Evolutionary conservation across 805 yeast genomes (phyloP), one percentile per base, ranked within the genome.

Genomic region (Ogataea naganishii): DNA sequence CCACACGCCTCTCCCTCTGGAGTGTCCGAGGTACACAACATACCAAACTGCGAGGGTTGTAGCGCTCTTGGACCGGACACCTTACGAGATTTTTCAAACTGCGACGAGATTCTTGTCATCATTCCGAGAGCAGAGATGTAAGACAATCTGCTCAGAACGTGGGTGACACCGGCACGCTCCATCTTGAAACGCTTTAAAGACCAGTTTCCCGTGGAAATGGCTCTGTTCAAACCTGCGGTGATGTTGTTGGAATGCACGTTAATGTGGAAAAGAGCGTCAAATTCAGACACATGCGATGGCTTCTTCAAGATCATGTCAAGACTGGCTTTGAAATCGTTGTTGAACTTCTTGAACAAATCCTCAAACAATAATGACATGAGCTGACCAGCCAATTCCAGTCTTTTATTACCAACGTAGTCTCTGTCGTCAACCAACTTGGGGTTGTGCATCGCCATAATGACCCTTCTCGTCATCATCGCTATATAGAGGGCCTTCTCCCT

Each of bases 1-100:
- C 98, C 98, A 75, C 98, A 92, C 1, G 98, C 98, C 60, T 92
- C 98, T 69, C 98, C 98, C 70, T 92, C 98, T 1, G 98, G 98
- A 0, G 98, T 92, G 70, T 92, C 98, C 0, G 97, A 83, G 6
- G 97, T 85, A 66, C 98, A 92, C 36, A 92, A 67, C 97, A 92
- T 92, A 53, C 98, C 98, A 56, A 92, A 92, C 62, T 92, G 98
- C 2, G 98, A 92, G 8, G 98, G 98, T 58, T 92, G 98, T 41
- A 92, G 68, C 11, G 98, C 96, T 70, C 98, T 81, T 29, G 98
- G 98, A 25, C 98, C 98, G 1, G 95, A 83, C 24, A 92, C 98
- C 56, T 92, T 92, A 61, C 98, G 72, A 3, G 97, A 86, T 55
- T 92, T 92, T 56, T 92, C 98, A 49, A 92, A 92, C 58, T 92